Conservation (phyloP, 345 rosid genomes). For the Citrus hindsii region DNA sequence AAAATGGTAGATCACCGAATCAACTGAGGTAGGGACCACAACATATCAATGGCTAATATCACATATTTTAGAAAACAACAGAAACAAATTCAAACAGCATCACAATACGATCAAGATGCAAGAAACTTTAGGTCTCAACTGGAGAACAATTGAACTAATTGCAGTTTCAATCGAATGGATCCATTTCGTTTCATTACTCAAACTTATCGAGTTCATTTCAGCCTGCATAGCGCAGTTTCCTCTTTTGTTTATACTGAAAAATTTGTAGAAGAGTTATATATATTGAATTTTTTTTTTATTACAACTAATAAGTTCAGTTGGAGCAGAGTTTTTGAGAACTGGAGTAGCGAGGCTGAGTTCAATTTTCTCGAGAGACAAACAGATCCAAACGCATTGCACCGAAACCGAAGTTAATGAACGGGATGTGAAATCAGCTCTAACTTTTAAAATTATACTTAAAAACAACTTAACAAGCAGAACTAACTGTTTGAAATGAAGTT, state of each 20-base stretch:
- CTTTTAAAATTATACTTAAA: background rate
- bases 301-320: background rate
- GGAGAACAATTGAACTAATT: background rate
- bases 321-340: background rate
- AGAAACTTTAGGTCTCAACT: background rate
- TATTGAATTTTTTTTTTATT: background rate
- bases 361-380: background rate
- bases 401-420: conserved; percentile 1
- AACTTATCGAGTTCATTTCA: background rate
- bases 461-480: background rate
- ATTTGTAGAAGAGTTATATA: background rate
- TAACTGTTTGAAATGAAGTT: background rate
- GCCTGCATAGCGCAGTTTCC: background rate
- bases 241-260: too few species aligned
- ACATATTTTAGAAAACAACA: background rate
- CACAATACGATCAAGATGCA: background rate
- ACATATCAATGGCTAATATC: background rate
- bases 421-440: background rate
- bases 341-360: background rate
- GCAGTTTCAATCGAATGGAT: background rate
- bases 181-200: background rate
- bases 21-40: conserved; percentile 6
- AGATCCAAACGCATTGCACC: conserved; percentile 22
- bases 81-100: conserved; percentile 12
- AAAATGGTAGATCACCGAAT: background rate